Conservation (phyloP, 805 yeast species). For the Sugiyamaella valdiviana region DNA sequence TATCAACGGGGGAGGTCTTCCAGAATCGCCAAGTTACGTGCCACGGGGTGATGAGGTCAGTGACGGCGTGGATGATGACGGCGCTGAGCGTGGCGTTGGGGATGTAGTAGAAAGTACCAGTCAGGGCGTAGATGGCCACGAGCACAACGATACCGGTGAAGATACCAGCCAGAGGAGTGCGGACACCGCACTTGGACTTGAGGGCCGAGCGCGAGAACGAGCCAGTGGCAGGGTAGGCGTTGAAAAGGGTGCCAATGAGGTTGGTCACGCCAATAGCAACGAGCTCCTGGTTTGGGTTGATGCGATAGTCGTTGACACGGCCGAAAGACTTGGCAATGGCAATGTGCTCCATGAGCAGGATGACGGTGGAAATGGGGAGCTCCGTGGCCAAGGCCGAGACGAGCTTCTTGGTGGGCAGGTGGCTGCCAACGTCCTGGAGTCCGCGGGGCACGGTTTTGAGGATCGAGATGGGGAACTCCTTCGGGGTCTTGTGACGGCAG, state of each 20-base stretch:
- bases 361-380: conserved; percentile 78
- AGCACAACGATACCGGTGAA: conserved; percentile 86
- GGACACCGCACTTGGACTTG: conserved; percentile 91
- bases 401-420: conserved; percentile 56
- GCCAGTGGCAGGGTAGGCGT: conserved; percentile 94
- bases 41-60: conserved; percentile 66
- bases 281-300: conserved; percentile 88
- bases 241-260: conserved; percentile 83
- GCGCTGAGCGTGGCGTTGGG: conserved; percentile 87
- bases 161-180: conserved; percentile 89
- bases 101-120: conserved; percentile 78
- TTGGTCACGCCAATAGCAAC: conserved; percentile 91
- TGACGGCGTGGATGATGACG: conserved; percentile 87
- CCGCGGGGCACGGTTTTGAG: conserved; percentile 82
- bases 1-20: conserved; percentile 68
- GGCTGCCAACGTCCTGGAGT: conserved; percentile 66
- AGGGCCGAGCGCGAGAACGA: conserved; percentile 92
- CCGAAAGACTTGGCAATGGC: conserved; percentile 93
- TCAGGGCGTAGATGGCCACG: conserved; percentile 77
- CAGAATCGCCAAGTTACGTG: conserved; percentile 50
- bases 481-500: conserved; percentile 43
- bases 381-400: conserved; percentile 60
- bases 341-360: conserved; percentile 82
- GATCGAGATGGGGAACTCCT: conserved; percentile 46
- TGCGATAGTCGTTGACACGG: conserved; percentile 82